Evolutionary conservation across 2,329 filamentous ascomycete species (phyloP).

Genomic region (Westerdykella aurantiaca): DNA sequence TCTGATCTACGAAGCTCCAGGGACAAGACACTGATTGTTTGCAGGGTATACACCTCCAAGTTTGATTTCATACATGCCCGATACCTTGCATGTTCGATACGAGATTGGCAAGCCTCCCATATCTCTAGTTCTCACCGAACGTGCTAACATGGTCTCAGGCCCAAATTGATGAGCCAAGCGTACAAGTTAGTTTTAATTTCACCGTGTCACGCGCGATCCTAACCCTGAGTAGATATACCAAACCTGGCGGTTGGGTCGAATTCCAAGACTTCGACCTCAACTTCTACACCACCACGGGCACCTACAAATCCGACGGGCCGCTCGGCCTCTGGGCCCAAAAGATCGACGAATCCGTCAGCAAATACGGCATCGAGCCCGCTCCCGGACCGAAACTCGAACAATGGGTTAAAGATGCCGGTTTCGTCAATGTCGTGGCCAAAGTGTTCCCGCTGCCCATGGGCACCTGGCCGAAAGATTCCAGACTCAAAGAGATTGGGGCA

Average conservation of each 20-base stretch:
- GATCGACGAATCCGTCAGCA: slow-evolving; percentile 34
- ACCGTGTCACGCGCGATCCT: not conserved
- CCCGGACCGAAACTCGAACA: slow-evolving; percentile 27
- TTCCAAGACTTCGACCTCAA: slow-evolving; percentile 24
- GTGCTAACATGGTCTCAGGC: slow-evolving; percentile 17
- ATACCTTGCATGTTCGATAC: slow-evolving; percentile 26
- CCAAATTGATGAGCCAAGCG: slow-evolving; percentile 20
- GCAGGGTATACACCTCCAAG: slow-evolving; percentile 17
- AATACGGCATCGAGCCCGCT: slow-evolving; percentile 39
- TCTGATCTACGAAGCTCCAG: slow-evolving; percentile 27
- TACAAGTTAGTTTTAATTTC: slow-evolving; percentile 20
- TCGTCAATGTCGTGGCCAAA: slow-evolving; percentile 16
- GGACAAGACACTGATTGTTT: slow-evolving; percentile 19
- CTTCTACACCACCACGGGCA: slow-evolving; percentile 16
- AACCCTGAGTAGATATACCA: slow-evolving; percentile 31
- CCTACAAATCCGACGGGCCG: slow-evolving; percentile 11
- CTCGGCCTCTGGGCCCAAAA: slow-evolving; percentile 14
- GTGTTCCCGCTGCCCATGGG: slow-evolving; percentile 18
- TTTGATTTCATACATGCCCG: slow-evolving; percentile 31
- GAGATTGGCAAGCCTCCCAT: slow-evolving; percentile 16
- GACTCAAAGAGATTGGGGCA: slow-evolving; percentile 22
- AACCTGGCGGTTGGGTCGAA: slow-evolving; percentile 31
- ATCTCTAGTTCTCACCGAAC: not conserved
- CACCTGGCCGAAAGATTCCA: slow-evolving; percentile 23
- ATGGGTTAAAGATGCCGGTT: slow-evolving; percentile 22